Base-by-base conservation (phyloP, 2,329 filamentous ascomycete species). In the Aureobasidium musti region DNA sequence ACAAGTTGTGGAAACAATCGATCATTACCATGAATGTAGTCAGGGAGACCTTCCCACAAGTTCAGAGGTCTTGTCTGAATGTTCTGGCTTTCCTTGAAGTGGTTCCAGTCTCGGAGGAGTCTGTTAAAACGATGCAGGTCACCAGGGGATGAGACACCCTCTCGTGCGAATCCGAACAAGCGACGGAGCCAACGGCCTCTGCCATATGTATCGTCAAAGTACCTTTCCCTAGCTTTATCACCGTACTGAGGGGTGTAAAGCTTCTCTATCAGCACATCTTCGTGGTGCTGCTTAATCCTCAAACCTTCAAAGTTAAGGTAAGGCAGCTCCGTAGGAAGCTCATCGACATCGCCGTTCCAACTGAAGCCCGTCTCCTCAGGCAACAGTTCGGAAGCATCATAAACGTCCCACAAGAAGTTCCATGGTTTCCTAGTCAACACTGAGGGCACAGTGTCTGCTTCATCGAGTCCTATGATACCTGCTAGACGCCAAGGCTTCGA, bases 111-210 rank as follows among this genome's bases (percentile, higher is more conserved):
- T 21, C 8, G n/a, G 26, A 37, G 19, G 10, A 54, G 21, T 21
- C 14, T 23, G 33, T 54, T 54, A n/a, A 37, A 54, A 17, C 52
- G 52, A 54, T 37, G 30, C 28, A 4, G 1, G 7, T 39, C 10
- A 35, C 14, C 28, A 19, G 49, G 10, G 17, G 7, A 53, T 35
- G 19, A 6, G n/a, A 56, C 13, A 28, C 35, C 37, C 39, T 30
- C 37, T 28, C 37, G 21, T 3, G 26, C 54, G 37, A 57, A 43
- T 2, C 6, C 3, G 35, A 45, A 60, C n/a, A 60, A n/a, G 17
- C 56, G 56, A 33, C 56, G 56, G 5, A 60, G 56, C 56, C 56
- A 60, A 14, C 56, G 56, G 11, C 56, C 56, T 60, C 56, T n/a
- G 26, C 56, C 56, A 35, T 60, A 60, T 13, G 56, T 28, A 35